Percentiles rank a stretch among this genome's conserved stretches.
These are phyloP conservation scores for Naganishia albida DNA, from an alignment of 1,284 basidiomycete genomes.

Conservation along the genomic window DNA sequence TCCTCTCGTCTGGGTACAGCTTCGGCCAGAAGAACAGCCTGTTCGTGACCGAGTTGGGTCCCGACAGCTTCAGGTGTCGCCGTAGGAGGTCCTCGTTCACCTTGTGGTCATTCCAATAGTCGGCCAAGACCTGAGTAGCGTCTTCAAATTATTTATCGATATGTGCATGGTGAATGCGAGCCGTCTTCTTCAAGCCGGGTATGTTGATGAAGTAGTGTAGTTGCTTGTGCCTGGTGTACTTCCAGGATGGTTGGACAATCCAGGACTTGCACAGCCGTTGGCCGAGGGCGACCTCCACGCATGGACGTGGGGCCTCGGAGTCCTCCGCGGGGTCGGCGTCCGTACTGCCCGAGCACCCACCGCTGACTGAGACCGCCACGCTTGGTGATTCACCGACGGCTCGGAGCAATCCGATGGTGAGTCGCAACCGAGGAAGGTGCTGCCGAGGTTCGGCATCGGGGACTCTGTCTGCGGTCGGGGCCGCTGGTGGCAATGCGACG, in stretches of 20 bases:
- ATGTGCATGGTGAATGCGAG: background rate
- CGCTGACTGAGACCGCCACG: background rate
- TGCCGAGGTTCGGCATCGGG: background rate
- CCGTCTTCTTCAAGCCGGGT: background rate
- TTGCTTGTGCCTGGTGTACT: background rate
- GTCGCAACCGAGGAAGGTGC: background rate
- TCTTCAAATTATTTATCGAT: background rate
- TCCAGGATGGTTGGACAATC: background rate
- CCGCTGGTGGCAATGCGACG: background rate
- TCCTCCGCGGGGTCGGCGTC: background rate
- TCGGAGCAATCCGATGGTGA: slow-evolving; percentile 2
- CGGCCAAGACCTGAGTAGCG: background rate
- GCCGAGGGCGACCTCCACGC: background rate
- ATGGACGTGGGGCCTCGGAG: background rate
- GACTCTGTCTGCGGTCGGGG: background rate
- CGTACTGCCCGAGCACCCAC: background rate
- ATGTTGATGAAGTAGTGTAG: background rate
- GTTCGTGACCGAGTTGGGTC: background rate
- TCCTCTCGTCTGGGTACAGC: background rate
- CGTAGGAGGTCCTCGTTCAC: background rate
- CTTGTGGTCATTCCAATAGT: background rate
- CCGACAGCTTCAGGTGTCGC: background rate
- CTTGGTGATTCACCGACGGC: background rate
- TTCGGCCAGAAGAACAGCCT: slow-evolving; percentile 4
- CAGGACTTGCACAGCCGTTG: background rate